Percentiles rank a stretch among this genome's conserved stretches.
phyloP scores from a whole-genome alignment of 768 basidiomycete species.

The Leccinum subtestaceum region DNA sequence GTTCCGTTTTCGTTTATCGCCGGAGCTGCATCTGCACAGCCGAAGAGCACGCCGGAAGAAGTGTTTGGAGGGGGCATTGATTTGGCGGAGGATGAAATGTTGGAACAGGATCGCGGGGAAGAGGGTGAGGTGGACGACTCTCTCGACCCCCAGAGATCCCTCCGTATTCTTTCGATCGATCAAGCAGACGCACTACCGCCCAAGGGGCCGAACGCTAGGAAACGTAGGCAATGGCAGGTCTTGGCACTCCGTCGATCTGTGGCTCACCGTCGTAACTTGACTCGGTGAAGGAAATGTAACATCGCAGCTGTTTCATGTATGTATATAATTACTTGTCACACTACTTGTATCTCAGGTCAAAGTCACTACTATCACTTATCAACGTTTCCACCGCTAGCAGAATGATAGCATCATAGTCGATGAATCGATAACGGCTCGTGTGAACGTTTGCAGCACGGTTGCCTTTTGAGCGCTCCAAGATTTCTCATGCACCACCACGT shows the following conservation, averaged over 20 bases:
- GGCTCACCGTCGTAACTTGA: conserved; percentile 23
- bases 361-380: neutral
- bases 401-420: neutral
- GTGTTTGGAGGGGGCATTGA: conserved; percentile 70
- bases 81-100: conserved; percentile 69
- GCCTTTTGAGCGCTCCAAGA: neutral
- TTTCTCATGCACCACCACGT: neutral
- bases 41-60: conserved; percentile 58
- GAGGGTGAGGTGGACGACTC: conserved; percentile 81
- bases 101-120: conserved; percentile 76
- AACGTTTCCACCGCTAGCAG: neutral
- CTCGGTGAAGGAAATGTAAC: conserved; percentile 6
- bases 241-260: conserved; percentile 38
- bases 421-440: neutral
- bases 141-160: conserved; percentile 49
- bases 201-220: conserved; percentile 36
- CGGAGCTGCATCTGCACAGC: conserved; percentile 30
- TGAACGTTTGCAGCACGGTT: neutral
- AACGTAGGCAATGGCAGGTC: conserved; percentile 49
- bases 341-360: neutral
- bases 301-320: neutral
- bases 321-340: neutral
- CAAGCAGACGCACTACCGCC: conserved; percentile 35
- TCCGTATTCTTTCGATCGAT: conserved; percentile 52
- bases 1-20: conserved; percentile 56